Evolutionary conservation across 2,329 filamentous ascomycete genomes (phyloP), one percentile per base, ranked within the genome.

Genomic region (Gaeumannomyces sp.): DNA sequence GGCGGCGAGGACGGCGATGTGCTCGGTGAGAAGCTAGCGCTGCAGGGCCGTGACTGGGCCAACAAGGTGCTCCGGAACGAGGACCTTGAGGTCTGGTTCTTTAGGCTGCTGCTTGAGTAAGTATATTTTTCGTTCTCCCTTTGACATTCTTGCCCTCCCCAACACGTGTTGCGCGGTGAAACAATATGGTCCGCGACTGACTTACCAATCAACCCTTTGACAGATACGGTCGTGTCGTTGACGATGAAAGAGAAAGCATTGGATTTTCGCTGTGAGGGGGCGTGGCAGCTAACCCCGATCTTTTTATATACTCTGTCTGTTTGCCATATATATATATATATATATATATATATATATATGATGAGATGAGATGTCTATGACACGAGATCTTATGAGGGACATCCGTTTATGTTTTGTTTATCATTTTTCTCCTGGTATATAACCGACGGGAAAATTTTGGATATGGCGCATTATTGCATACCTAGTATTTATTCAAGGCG

Each of bases 41-140:
- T 80, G 60, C 83, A 85, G 67, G 89, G 90, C 31, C 81, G 85
- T 65, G 82, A 86, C 50, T 95, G 91, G 91, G 89, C 89, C 1
- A 81, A 83, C 66, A 88, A 85, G 76, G 88, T 89, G 22, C 76
- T 94, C 35, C 79, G 91, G 66, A 86, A 84, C 66, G 89, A 91
- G 71, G 89, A 91, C 71, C 85, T 91, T 76, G 88, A 91, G 76
- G 86, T 85, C 60, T 86, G 84, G 83, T 82, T 85, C 70, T 90
- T 90, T 69, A 79, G 91, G 65, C 72, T 95, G 65, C 75, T 91
- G 59, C 72, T 91, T 65, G 89, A 91, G 83, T 91, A 80, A 74
- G 83, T 79, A 22, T 57, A 29, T 29, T 60, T 56, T 33, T 29
- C 60, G 35, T 11, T 33, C 6, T 60, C 38, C 19, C 14, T 14